A percentile compares a stretch with the other conserved stretches of the same genome.
These are phyloP conservation scores for Eucalyptus erythrocorys DNA, from an alignment of 345 rosid genomes.

Conservation along the genomic window DNA sequence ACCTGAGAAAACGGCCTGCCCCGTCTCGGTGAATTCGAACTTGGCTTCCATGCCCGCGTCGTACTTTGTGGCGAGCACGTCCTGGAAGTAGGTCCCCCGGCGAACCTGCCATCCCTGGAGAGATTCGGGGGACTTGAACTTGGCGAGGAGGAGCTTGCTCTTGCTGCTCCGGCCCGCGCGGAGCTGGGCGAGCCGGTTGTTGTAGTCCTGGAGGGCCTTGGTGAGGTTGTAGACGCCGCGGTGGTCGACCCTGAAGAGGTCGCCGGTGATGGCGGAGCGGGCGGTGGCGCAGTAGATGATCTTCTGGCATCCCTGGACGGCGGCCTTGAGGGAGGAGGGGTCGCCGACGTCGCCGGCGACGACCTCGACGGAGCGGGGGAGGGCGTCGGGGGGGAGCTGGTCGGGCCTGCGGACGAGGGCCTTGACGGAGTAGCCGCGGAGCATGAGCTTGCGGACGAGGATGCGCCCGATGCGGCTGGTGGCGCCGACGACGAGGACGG, in stretches of 20 bases:
- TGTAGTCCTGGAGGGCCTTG: constrained; percentile 91
- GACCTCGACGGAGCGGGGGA: constrained; percentile 86
- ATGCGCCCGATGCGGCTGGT: constrained; percentile 94
- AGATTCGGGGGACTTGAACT: constrained; percentile 61
- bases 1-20: constrained; percentile 90
- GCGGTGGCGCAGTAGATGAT: constrained; percentile 94
- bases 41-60: constrained; percentile 96
- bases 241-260: constrained; percentile 83
- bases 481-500: constrained; percentile 86
- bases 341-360: constrained; percentile 89
- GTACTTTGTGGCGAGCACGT: constrained; percentile 62
- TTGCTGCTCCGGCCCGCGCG: constrained; percentile 93
- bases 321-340: constrained; percentile 47
- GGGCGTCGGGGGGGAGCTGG: constrained; percentile 54
- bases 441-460: constrained; percentile 91
- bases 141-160: constrained; percentile 85
- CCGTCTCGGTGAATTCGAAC: constrained; percentile 76
- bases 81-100: constrained; percentile 91
- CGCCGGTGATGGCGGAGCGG: constrained; percentile 78
- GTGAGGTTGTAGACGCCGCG: constrained; percentile 86
- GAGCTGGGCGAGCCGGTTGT: constrained; percentile 72
- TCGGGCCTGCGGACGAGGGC: constrained; percentile 67
- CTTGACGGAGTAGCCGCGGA: constrained; percentile 90
- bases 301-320: constrained; percentile 83
- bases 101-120: constrained; percentile 80